These are phyloP conservation scores for Quercus wislizeni DNA, from an alignment of 306 rosid genomes.

Conservation along the genomic window DNA sequence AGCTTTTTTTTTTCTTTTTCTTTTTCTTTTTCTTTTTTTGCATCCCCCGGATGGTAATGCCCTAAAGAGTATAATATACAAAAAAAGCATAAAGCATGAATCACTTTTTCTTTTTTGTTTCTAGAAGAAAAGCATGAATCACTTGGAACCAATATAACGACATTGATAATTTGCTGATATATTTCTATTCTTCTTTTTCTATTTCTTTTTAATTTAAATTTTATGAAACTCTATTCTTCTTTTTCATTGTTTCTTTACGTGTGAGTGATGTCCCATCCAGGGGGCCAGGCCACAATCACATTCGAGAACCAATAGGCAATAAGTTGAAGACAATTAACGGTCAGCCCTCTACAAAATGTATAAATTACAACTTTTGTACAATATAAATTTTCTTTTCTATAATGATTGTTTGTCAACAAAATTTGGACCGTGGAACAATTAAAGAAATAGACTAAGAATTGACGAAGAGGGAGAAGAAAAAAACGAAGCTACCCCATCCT, in stretches of 20 bases:
- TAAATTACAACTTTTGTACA: conserved; percentile 35
- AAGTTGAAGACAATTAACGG: background rate
- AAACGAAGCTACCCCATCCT: conserved; percentile 17
- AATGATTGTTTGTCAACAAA: conserved; percentile 10
- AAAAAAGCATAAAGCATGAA: too few relatives aligned
- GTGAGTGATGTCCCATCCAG: background rate
- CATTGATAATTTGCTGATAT: too few relatives aligned
- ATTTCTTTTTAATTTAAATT: background rate
- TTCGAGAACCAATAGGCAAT: background rate
- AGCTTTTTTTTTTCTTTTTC: too few relatives aligned
- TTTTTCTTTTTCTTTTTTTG: fast-evolving
- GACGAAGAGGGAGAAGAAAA: too few relatives aligned
- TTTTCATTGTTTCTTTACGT: too few relatives aligned
- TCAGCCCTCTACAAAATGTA: conserved; percentile 10
- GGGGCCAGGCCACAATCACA: background rate
- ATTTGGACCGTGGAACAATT: conserved; percentile 30
- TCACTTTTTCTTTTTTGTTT: too few relatives aligned
- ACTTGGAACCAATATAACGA: too few relatives aligned
- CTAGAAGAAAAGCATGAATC: too few relatives aligned
- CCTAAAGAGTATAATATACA: too few relatives aligned
- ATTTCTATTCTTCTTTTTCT: background rate
- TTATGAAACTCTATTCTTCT: background rate
- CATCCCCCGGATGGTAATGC: too few relatives aligned
- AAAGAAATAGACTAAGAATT: conserved; percentile 22
- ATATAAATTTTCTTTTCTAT: background rate